Evolutionary conservation across 2,329 filamentous ascomycete genomes (phyloP), one percentile per base, ranked within the genome.

Genomic region (Colletotrichum sp.): DNA sequence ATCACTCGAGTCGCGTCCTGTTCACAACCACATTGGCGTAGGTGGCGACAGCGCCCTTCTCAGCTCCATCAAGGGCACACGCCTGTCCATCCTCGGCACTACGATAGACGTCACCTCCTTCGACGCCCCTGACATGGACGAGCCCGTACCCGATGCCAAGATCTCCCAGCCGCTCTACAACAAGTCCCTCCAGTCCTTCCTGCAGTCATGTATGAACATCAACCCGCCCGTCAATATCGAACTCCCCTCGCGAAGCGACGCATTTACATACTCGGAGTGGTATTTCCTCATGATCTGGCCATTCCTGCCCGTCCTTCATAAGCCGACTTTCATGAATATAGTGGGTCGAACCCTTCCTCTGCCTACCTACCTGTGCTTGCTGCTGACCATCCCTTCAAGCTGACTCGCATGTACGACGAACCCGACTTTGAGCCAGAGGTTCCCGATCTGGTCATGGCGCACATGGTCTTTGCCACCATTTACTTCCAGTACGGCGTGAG

Each of bases 391-490:
- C 16, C 8, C 16, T 6, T 28, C 28, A 16, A 93, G 91, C 85
- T 94, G 78, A 87, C 87, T 8, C 89, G 91, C 75, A 90, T 95
- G 70, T 96, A 96, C 81, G 93, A 95, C 79, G 93, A 96, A 69
- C 87, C 90, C 18, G 86, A 82, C 70, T 94, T 93, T 81, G 86
- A 89, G 66, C 90, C 94, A 1, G 89, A 90, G 0, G 83, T 90
- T 0, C 89, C 94, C 3, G 93, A 97, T 81, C 88, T 89, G 2
- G 93, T 95, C 55, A 91, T 92, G 73, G 89, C 96, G 1, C 94
- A 96, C 83, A 95, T 96, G 91, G 90, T 97, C 56, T 93, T 97
- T 74, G 93, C 94, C 13, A 93, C 92, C 66, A 94, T 96, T 79
- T 93, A 93, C 81, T 95, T 94, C 78, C 94, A 97, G 79, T 94